phyloP scores from a whole-genome alignment of 805 yeast species.

The Candida sakaeoensis region DNA sequence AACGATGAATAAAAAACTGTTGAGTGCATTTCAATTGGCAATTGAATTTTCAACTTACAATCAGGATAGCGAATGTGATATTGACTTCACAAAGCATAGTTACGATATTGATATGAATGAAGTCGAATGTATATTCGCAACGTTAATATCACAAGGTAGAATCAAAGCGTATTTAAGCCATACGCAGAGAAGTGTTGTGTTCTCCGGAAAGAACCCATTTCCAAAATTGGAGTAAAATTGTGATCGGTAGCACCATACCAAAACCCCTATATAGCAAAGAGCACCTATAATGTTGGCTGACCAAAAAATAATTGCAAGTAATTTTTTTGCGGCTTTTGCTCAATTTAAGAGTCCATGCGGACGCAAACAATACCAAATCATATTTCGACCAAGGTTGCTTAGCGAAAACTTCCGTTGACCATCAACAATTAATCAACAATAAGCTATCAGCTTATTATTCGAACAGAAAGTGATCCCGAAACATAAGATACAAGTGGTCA shows the following conservation, averaged over 20 bases:
- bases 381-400: too few species aligned
- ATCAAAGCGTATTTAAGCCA: slow-evolving; percentile 84
- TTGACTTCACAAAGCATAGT: slow-evolving; percentile 10
- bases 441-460: too few species aligned
- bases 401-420: too few species aligned
- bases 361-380: too few species aligned
- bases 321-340: too few species aligned
- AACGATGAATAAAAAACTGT: slow-evolving; percentile 19
- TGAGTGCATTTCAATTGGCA: slow-evolving; percentile 43
- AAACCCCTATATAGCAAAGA: neutral
- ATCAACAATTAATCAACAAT: too few species aligned
- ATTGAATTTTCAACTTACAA: slow-evolving; percentile 27
- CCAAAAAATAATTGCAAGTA: too few species aligned
- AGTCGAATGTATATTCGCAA: slow-evolving; percentile 67
- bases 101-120: slow-evolving; percentile 38
- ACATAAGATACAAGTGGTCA: too few species aligned
- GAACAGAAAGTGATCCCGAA: too few species aligned
- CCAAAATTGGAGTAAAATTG: slow-evolving; percentile 32
- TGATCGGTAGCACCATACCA: neutral
- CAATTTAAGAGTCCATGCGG: too few species aligned
- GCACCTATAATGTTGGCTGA: too few species aligned
- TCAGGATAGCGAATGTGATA: slow-evolving; percentile 2
- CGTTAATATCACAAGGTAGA: slow-evolving; percentile 53
- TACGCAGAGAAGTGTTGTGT: slow-evolving; percentile 65
- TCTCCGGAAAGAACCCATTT: slow-evolving; percentile 73